Conservation (phyloP, 805 yeast genomes). For the Wickerhamomyces silvicola region DNA sequence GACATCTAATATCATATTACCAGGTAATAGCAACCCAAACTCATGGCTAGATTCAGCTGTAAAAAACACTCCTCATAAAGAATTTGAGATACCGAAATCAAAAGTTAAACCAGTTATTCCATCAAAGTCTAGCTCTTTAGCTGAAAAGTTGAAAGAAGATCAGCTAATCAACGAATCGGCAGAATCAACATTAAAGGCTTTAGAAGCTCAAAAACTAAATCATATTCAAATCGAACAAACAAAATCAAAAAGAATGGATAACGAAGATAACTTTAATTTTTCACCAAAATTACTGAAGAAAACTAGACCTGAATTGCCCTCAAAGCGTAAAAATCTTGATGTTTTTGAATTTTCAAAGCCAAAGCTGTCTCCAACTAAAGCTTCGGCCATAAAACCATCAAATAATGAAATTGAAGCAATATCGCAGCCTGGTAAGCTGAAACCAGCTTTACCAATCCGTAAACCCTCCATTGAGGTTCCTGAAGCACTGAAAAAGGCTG, state of each 20-base stretch:
- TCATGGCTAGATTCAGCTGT: conserved; percentile 2
- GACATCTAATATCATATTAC: conserved; percentile 2
- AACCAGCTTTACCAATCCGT: conserved; percentile 17
- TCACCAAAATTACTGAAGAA: conserved; percentile 15
- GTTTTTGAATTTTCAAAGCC: conserved; percentile 3
- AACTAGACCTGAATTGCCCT: conserved; percentile 13
- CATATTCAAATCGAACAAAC: conserved; percentile 3
- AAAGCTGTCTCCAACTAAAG: conserved; percentile 2
- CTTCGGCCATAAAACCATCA: not conserved
- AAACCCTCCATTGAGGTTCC: conserved; percentile 15
- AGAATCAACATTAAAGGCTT: conserved; percentile 10
- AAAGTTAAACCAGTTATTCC: conserved; percentile 27
- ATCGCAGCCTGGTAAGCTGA: conserved; percentile 7
- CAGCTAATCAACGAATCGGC: not conserved
- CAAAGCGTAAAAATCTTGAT: conserved; percentile 1
- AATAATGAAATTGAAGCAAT: not conserved
- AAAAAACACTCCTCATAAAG: not conserved
- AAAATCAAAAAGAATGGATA: not conserved
- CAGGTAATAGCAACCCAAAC: not conserved
- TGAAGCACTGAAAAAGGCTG: conserved; percentile 15
- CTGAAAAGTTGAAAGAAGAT: conserved; percentile 25
- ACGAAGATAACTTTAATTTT: not conserved
- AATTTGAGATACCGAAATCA: conserved; percentile 10
- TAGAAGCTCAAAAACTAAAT: conserved; percentile 9
- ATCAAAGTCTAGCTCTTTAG: conserved; percentile 23